Evolutionary conservation across 192 early-diverging fungal species (phyloP), one percentile per base, ranked within the genome.

Genomic region (Phlyctochytrium bullatum): DNA sequence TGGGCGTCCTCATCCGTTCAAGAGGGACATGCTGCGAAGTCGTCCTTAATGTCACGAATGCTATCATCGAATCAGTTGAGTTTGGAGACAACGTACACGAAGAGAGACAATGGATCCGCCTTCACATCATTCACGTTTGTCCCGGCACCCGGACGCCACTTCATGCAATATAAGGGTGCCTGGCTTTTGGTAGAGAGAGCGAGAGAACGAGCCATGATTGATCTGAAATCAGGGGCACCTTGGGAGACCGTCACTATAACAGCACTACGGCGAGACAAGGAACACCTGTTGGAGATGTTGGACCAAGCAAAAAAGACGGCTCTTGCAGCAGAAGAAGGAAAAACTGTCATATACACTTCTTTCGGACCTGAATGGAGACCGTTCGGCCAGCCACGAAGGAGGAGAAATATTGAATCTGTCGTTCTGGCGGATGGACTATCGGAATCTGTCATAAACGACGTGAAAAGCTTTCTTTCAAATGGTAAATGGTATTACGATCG

Each of bases 321-420:
- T 16, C 73, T 98, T 52, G 78, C 87, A 61, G 90, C 92, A 66
- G 92, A 96, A 76, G 91, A 93, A 61, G 96, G 96, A 24, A 95
- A 95, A 63, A 97, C 93, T 1, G 96, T 98, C 30, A 84, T 98
- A 50, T 97, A 95, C 77, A 95, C 94, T 1, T 91, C 88, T 36
- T 96, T 88, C 80, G 96, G 96, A 0, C 90, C 92, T 3, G 96
- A 98, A 66, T 98, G 96, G 96, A 80, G 94, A 61, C 93, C 93
- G 1, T 97, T 98, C 82, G 96, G 96, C 2, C 80, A 92, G 66
- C 96, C 96, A 10, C 80, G 96, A 40, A 30, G 90, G 88, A 35
- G 93, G 90, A 3, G 90, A 89, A 72, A 72, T 1, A 32, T 83
- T 24, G 70, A 64, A 14, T 73, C 67, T 25, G 81, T 83, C 2